Conservation (phyloP, 495 filamentous ascomycete species). For the Diplogelasinospora grovesii region DNA sequence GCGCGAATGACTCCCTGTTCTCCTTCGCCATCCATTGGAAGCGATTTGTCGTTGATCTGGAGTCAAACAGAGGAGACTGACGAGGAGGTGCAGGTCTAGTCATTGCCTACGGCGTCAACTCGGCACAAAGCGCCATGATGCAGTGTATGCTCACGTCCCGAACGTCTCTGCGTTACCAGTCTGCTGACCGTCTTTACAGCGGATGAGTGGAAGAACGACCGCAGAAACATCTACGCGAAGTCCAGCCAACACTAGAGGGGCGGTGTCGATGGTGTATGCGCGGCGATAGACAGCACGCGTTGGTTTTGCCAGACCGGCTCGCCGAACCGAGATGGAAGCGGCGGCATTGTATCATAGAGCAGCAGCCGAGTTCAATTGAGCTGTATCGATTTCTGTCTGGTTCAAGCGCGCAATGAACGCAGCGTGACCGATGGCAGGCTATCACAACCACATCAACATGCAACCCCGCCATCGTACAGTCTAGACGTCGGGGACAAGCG, state of each 20-base stretch:
- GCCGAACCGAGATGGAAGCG: slow-evolving; percentile 9
- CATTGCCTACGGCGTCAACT: slow-evolving; percentile 83
- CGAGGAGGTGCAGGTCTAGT: slow-evolving; percentile 52
- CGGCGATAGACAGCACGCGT: slow-evolving; percentile 12
- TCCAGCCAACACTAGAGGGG: slow-evolving; percentile 36
- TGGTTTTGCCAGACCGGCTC: slow-evolving; percentile 15
- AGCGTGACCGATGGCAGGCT: neutral
- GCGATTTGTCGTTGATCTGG: neutral
- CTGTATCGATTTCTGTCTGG: slow-evolving; percentile 13
- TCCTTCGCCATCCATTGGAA: neutral
- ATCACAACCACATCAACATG: too few relatives aligned
- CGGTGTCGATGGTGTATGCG: slow-evolving; percentile 4
- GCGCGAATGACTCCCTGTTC: too few relatives aligned
- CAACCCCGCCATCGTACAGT: too few relatives aligned
- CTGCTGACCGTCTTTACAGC: slow-evolving; percentile 42
- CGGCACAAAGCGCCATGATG: slow-evolving; percentile 60
- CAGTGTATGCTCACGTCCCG: slow-evolving; percentile 51
- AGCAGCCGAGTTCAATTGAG: slow-evolving; percentile 26
- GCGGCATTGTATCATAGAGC: slow-evolving; percentile 29
- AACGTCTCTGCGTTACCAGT: neutral
- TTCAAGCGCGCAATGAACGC: slow-evolving; percentile 1
- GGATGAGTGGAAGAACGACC: slow-evolving; percentile 93
- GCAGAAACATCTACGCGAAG: slow-evolving; percentile 74
- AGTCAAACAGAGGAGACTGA: neutral
- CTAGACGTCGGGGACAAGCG: too few relatives aligned